phyloP scores from a whole-genome alignment of 2,329 filamentous ascomycete species.

The Scedosporium aurantiacum region DNA sequence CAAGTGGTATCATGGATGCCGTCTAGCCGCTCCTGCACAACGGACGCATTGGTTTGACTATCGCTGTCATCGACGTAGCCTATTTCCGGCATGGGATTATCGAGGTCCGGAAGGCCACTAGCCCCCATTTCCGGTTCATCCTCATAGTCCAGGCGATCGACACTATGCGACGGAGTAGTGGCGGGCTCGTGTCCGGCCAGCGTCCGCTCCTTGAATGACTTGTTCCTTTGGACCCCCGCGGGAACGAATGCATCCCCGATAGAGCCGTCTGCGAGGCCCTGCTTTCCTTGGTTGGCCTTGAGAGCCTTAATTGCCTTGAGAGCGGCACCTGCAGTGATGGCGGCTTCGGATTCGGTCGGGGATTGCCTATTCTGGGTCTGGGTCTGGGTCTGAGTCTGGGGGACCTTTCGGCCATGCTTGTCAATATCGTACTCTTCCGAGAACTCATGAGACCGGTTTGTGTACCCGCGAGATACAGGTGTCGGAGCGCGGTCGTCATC shows the following conservation, averaged over 20 bases:
- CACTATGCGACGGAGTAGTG: conserved; percentile 46
- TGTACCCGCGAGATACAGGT: conserved; percentile 25
- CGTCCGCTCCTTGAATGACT: conserved; percentile 56
- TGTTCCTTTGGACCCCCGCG: conserved; percentile 46
- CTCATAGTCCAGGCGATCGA: conserved; percentile 44
- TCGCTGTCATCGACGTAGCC: conserved; percentile 54
- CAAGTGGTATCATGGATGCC: conserved; percentile 19
- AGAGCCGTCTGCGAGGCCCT: conserved; percentile 21
- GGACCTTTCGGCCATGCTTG: conserved; percentile 45
- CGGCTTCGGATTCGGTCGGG: conserved; percentile 45
- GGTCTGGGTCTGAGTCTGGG: conserved; percentile 28
- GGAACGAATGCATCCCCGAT: conserved; percentile 29
- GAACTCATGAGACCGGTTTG: conserved; percentile 32
- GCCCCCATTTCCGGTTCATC: conserved; percentile 49
- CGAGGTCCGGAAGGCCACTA: conserved; percentile 56
- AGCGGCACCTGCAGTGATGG: conserved; percentile 46
- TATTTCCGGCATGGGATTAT: conserved; percentile 67
- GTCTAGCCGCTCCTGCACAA: conserved; percentile 64
- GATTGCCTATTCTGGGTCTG: conserved; percentile 31
- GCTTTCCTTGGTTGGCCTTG: conserved; percentile 36
- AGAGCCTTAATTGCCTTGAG: conserved; percentile 40
- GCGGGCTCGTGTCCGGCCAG: conserved; percentile 43
- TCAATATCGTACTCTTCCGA: conserved; percentile 45
- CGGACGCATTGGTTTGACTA: conserved; percentile 73
- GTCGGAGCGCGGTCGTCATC: conserved; percentile 29